These are phyloP conservation scores for Neopestalotiopsis sp. DNA, from an alignment of 2,329 filamentous ascomycete genomes.

Conservation along the genomic window DNA sequence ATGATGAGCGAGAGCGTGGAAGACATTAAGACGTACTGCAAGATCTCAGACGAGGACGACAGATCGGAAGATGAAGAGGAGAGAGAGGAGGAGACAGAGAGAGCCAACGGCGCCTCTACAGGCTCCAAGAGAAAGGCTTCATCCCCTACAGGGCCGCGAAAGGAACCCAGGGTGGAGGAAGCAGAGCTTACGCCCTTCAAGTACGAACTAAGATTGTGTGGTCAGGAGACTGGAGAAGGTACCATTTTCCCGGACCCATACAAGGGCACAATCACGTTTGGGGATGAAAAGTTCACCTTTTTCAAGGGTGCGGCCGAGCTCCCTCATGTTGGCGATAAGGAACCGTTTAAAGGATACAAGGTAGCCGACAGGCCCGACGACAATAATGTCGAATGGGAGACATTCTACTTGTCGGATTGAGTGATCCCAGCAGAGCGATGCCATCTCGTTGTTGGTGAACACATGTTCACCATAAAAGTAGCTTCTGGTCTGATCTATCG, in stretches of 20 bases:
- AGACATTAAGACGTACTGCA: neutral
- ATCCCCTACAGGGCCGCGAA: slow-evolving; percentile 14
- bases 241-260: slow-evolving; percentile 26
- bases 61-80: neutral
- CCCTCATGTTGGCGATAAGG: neutral
- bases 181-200: slow-evolving; percentile 11
- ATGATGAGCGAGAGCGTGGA: slow-evolving; percentile 25
- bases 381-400: neutral
- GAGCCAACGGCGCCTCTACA: neutral
- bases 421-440: neutral
- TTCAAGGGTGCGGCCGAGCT: slow-evolving; percentile 23
- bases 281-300: slow-evolving; percentile 30
- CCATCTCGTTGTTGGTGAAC: neutral
- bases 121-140: slow-evolving; percentile 28
- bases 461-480: neutral
- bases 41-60: neutral
- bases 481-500: neutral
- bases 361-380: neutral
- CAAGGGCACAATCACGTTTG: slow-evolving; percentile 32
- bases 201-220: slow-evolving; percentile 26
- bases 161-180: slow-evolving; percentile 22
- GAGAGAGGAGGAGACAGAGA: neutral
- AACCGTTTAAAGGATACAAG: neutral
- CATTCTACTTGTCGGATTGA: neutral
- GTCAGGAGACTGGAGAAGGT: slow-evolving; percentile 30